Evolutionary conservation across 148 eudicot species (phyloP), one percentile per base, ranked within the genome.

Genomic region (Cornus florida): DNA sequence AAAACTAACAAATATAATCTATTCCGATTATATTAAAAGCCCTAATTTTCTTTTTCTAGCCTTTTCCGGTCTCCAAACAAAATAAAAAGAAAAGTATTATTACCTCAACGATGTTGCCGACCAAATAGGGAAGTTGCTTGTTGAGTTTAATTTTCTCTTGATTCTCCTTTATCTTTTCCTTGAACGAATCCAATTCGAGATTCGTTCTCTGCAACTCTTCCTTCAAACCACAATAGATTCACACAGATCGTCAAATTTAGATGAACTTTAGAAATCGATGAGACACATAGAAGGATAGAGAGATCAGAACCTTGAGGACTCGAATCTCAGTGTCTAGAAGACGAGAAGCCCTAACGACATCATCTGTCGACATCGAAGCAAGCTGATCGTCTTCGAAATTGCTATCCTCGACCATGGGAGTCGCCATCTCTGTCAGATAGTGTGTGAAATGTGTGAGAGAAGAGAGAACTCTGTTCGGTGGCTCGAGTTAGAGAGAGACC

Each of bases 91-190:
- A 62, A 17, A 17, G 0, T 14, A 39, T 17, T 2, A 19, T 28
- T 86, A 95, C 99, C 97, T 96, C 98, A 66, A 96, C 99, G 50
- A 96, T 91, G 82, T 96, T 96, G 20, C 98, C 99, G 23, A 96
- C 99, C 78, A 96, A 87, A 74, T 93, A 96, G 8, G 99, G 99
- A 77, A 96, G 95, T 73, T 96, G 99, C 86, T 93, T 93, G 81
- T 96, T 96, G 71, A 96, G 91, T 78, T 96, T 96, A 75, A 93
- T 96, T 83, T 93, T 96, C 84, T 96, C 99, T 65, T 93, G 97
- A 90, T 96, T 96, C 90, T 93, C 98, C 84, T 93, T 96, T 13
- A 89, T 95, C 88, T 95, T 93, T 75, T 92, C 97, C 85, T 91
- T 93, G 57, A 89, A 83, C 13, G 94, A 90, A 70, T 95, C 97